These are phyloP conservation scores for Trichoderma sp. DNA, from an alignment of 2,329 filamentous ascomycete genomes.

Conservation along the genomic window DNA sequence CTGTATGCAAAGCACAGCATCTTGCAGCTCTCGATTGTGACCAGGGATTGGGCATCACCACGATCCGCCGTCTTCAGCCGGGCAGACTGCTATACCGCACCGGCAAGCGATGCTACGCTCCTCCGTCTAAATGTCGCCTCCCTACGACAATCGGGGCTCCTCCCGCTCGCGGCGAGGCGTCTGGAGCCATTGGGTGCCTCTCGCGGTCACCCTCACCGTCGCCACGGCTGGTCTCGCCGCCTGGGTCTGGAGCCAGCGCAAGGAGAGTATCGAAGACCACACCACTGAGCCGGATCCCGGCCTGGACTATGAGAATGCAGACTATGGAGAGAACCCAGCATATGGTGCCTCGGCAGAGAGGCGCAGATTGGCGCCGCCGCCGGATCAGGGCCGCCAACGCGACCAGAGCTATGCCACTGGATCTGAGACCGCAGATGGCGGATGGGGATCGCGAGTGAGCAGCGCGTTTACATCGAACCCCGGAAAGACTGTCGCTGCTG, in stretches of 20 bases:
- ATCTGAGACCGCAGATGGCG: slow-evolving; percentile 36
- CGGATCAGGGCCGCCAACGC: slow-evolving; percentile 31
- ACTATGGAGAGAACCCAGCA: slow-evolving; percentile 58
- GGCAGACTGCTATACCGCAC: background rate
- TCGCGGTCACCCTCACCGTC: slow-evolving; percentile 83
- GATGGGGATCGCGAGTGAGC: slow-evolving; percentile 77
- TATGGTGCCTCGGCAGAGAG: slow-evolving; percentile 50
- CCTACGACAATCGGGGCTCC: slow-evolving; percentile 63
- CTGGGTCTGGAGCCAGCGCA: slow-evolving; percentile 92
- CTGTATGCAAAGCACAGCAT: slow-evolving; percentile 4
- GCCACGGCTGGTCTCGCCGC: slow-evolving; percentile 84
- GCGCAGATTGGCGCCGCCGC: slow-evolving; percentile 37
- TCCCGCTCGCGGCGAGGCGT: slow-evolving; percentile 65
- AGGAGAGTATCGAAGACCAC: slow-evolving; percentile 72
- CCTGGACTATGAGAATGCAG: slow-evolving; percentile 52
- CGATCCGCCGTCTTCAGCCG: background rate
- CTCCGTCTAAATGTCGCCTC: slow-evolving; percentile 58
- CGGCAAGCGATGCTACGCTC: slow-evolving; percentile 43
- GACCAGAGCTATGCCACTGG: slow-evolving; percentile 49
- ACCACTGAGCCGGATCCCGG: slow-evolving; percentile 60
- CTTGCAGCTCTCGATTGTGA: slow-evolving; percentile 10
- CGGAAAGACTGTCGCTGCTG: slow-evolving; percentile 77
- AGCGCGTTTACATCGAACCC: slow-evolving; percentile 83
- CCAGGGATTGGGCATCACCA: slow-evolving; percentile 10
- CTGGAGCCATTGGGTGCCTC: slow-evolving; percentile 85